These are phyloP conservation scores for Acer negundo DNA, from an alignment of 345 rosid species.

Conservation along the genomic window DNA sequence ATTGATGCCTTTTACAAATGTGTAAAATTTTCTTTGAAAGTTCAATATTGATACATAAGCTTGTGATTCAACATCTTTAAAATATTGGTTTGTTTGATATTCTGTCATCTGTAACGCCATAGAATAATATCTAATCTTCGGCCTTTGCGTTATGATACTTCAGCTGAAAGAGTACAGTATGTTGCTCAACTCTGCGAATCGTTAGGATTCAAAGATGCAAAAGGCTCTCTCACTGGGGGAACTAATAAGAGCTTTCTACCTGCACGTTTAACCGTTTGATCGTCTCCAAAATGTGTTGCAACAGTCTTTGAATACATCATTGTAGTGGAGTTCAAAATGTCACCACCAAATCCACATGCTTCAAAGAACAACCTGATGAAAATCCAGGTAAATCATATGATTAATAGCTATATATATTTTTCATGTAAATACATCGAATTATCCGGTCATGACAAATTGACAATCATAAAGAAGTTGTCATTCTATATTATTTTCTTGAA, in stretches of 20 bases:
- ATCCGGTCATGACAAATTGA: background rate
- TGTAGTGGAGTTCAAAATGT: constrained; percentile 75
- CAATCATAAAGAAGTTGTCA: background rate
- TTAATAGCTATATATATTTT: background rate
- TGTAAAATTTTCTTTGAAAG: background rate
- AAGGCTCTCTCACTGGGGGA: constrained; percentile 32
- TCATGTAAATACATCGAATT: background rate
- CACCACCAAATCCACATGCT: constrained; percentile 88
- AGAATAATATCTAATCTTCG: background rate
- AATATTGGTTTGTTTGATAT: background rate
- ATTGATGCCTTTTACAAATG: background rate
- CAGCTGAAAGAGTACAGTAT: background rate
- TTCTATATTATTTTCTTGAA: constrained; percentile 1
- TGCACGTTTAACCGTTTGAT: constrained; percentile 29
- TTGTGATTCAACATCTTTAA: background rate
- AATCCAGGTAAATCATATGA: constrained; percentile 6
- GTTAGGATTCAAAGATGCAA: constrained; percentile 13
- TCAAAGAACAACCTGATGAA: constrained; percentile 68
- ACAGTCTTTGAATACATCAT: constrained; percentile 71
- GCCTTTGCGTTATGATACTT: background rate
- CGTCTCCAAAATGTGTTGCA: constrained; percentile 28
- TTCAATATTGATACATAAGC: background rate
- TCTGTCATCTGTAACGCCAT: background rate
- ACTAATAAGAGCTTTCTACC: constrained; percentile 40
- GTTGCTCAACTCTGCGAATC: background rate